These are phyloP conservation scores for Tritrichomonas foetus DNA, from an alignment of 208 protist species.

Conservation along the genomic window DNA sequence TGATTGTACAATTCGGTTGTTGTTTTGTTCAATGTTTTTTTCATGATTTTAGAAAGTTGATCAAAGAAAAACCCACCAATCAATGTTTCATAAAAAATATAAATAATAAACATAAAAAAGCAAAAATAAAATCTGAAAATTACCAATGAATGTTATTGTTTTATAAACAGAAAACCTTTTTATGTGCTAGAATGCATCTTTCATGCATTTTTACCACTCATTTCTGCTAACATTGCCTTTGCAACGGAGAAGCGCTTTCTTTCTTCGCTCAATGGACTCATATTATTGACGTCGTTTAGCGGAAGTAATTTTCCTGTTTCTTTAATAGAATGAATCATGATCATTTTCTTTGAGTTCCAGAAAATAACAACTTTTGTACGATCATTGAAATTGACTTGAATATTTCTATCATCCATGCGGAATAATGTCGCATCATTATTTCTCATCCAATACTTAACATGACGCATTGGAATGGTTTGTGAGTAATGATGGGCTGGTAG, in stretches of 20 bases:
- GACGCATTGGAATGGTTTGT: not conserved
- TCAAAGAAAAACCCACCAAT: no score
- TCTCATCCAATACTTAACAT: not conserved
- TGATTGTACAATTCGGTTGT: no score
- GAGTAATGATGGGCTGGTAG: not conserved
- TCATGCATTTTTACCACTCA: not conserved
- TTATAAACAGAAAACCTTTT: no score
- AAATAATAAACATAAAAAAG: no score
- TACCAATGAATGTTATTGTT: no score
- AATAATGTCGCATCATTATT: not conserved
- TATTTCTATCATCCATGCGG: not conserved
- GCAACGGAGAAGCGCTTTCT: not conserved
- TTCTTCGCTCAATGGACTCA: not conserved
- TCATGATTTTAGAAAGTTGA: no score
- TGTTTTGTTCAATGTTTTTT: no score
- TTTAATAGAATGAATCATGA: not conserved
- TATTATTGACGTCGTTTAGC: not conserved
- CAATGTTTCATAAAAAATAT: no score
- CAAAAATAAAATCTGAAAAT: no score
- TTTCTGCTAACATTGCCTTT: not conserved
- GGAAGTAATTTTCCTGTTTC: not conserved
- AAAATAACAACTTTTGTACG: not conserved
- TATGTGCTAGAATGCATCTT: no score
- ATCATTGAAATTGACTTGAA: slow-evolving; percentile 25
- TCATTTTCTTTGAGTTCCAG: not conserved